phyloP scores from a whole-genome alignment of 805 yeast genomes.

The Dipodascus geniculatus region DNA sequence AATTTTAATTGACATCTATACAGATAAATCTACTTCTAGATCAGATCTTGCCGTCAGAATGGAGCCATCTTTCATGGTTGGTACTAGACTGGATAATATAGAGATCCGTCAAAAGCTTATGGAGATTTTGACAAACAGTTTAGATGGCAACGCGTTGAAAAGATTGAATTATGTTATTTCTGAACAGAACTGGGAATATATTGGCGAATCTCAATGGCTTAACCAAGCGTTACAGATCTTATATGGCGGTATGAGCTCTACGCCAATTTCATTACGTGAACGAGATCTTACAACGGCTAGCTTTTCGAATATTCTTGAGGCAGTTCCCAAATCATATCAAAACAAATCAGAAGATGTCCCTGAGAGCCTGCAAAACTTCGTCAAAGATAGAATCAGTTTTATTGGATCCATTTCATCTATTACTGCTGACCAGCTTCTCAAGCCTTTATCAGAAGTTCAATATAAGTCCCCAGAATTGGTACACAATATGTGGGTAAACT shows the following conservation, averaged over 20 bases:
- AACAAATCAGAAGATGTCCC: constrained; percentile 9
- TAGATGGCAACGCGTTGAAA: constrained; percentile 67
- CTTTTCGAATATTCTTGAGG: constrained; percentile 17
- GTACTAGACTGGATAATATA: constrained; percentile 74
- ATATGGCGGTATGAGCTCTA: constrained; percentile 60
- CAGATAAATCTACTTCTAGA: constrained; percentile 61
- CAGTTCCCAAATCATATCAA: constrained; percentile 15
- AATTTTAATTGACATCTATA: constrained; percentile 79
- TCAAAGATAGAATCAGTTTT: constrained; percentile 23
- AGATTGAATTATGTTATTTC: constrained; percentile 77
- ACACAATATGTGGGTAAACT: constrained; percentile 68
- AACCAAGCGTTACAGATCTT: constrained; percentile 84
- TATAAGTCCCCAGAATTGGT: constrained; percentile 72
- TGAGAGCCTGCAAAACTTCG: constrained; percentile 24
- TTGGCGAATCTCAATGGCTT: constrained; percentile 90
- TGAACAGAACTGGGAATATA: constrained; percentile 94
- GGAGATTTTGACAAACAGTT: constrained; percentile 63
- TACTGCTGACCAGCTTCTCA: constrained; percentile 43
- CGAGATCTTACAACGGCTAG: constrained; percentile 12
- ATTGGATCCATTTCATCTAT: constrained; percentile 27
- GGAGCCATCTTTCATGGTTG: constrained; percentile 94
- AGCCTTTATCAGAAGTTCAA: constrained; percentile 68
- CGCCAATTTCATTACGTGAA: constrained; percentile 4
- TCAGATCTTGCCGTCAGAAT: constrained; percentile 86
- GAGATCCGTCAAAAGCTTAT: constrained; percentile 64